Evolutionary conservation across 2,329 filamentous ascomycete genomes (phyloP), one percentile per base, ranked within the genome.

Genomic region (Colletotrichum navitas): DNA sequence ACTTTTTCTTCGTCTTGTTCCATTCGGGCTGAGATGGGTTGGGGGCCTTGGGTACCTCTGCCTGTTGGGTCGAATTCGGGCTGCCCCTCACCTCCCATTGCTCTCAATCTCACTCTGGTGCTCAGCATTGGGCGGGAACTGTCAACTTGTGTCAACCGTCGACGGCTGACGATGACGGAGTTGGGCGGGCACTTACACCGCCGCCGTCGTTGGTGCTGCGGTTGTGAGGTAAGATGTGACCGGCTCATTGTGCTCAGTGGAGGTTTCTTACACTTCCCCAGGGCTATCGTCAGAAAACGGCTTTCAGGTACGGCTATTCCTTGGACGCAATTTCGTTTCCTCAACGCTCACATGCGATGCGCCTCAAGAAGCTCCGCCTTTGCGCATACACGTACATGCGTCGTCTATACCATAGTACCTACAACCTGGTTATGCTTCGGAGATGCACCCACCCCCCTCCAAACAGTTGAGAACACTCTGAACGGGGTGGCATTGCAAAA

Each of bases 141-240:
- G 47, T 29, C 39, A 7, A 63, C 45, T 29, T 39, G 7, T 41
- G 51, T 45, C 39, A 36, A 63, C n/a, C 45, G 68, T 58, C 41
- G 68, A 62, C 68, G 68, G 64, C 68, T 71, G 68, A 71, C 68
- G 69, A 64, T 72, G 69, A 72, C 69, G 66, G 69, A 54, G 47
- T 45, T 45, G 49, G 45, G 59, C 14, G 26, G 49, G 36, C 36
- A 69, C 69, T 36, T 36, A 8, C 18, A 18, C 43, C 68, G 65
- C 39, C 39, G 11, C 36, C 52, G 34, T 11, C 59, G 54, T 54
- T 63, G 64, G 66, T 29, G 56, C 39, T 71, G 68, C 54, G 62
- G 52, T 26, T 64, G 24, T 49, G 49, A 71, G 60, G 24, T 49
- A 54, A 68, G 58, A 63, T 62, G 26, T 52, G 52, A 45, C 51